These are phyloP conservation scores for Chaetomium strumarium DNA, from an alignment of 2,329 filamentous ascomycete species.

Conservation along the genomic window DNA sequence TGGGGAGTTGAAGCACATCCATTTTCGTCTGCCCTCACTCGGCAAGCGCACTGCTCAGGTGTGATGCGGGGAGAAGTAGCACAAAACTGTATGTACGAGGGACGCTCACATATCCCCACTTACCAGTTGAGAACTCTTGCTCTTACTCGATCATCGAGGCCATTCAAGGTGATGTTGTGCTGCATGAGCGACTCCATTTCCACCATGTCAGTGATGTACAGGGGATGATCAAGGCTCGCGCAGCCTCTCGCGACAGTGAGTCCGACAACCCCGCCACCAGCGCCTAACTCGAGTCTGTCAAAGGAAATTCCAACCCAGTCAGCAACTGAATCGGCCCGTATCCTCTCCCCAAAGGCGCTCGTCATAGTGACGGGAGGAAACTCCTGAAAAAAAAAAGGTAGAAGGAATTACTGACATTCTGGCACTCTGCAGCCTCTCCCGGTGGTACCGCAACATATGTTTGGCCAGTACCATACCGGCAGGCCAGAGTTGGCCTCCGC, in stretches of 20 bases:
- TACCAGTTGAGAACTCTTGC: slow-evolving; percentile 78
- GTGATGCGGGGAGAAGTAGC: slow-evolving; percentile 1
- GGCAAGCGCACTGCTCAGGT: not conserved
- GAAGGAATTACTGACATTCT: slow-evolving; percentile 59
- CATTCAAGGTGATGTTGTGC: slow-evolving; percentile 80
- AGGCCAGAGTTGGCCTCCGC: slow-evolving; percentile 91
- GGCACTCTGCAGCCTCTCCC: slow-evolving; percentile 55
- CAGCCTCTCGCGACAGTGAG: slow-evolving; percentile 55
- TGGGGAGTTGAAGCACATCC: not conserved
- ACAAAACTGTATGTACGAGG: not conserved
- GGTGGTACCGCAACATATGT: slow-evolving; percentile 74
- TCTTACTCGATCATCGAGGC: slow-evolving; percentile 55
- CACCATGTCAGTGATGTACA: slow-evolving; percentile 81
- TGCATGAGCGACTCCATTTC: slow-evolving; percentile 83
- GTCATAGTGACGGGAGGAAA: no score
- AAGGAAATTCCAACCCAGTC: slow-evolving; percentile 6
- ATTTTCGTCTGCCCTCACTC: not conserved
- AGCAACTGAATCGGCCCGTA: slow-evolving; percentile 3
- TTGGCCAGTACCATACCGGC: slow-evolving; percentile 83
- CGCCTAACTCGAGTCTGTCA: slow-evolving; percentile 77
- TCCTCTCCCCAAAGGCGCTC: not conserved
- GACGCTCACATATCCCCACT: slow-evolving; percentile 27
- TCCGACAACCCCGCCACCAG: slow-evolving; percentile 83
- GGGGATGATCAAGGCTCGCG: slow-evolving; percentile 41
- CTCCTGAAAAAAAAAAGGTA: no score